A percentile compares a stretch with the other conserved stretches of the same genome.
phyloP scores from a whole-genome alignment of 2,329 filamentous ascomycete genomes.

The Penicillium capsulatum region DNA sequence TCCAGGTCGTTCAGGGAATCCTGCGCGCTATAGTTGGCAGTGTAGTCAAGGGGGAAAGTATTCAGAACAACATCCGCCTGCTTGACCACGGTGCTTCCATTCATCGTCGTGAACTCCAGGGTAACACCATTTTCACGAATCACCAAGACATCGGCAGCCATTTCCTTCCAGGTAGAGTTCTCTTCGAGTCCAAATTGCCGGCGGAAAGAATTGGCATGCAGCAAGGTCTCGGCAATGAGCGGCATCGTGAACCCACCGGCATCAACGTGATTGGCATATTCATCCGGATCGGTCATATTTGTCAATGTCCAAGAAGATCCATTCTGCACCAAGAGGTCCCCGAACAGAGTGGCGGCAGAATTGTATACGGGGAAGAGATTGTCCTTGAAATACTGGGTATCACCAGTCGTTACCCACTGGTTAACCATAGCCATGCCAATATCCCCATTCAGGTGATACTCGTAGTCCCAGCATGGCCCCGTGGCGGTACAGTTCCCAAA shows the following conservation, averaged over 20 bases:
- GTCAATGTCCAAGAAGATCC: slow-evolving; percentile 51
- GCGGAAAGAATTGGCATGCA: slow-evolving; percentile 56
- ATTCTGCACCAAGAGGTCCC: slow-evolving; percentile 58
- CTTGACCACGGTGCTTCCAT: slow-evolving; percentile 62
- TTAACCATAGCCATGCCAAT: slow-evolving; percentile 61
- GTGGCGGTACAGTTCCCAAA: slow-evolving; percentile 65
- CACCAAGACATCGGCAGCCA: slow-evolving; percentile 54
- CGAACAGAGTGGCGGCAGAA: slow-evolving; percentile 59
- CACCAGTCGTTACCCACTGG: slow-evolving; percentile 58
- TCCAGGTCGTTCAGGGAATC: slow-evolving; percentile 57
- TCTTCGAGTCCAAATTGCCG: slow-evolving; percentile 50
- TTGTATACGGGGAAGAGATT: slow-evolving; percentile 61
- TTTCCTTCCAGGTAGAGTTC: slow-evolving; percentile 58
- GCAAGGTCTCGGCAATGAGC: slow-evolving; percentile 54
- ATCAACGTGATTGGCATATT: slow-evolving; percentile 64
- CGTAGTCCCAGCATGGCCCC: slow-evolving; percentile 64
- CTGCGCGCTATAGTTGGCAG: slow-evolving; percentile 49
- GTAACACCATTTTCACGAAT: slow-evolving; percentile 58
- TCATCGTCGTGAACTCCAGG: slow-evolving; percentile 63
- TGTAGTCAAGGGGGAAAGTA: slow-evolving; percentile 61
- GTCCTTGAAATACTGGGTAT: slow-evolving; percentile 53
- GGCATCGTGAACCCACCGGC: slow-evolving; percentile 68
- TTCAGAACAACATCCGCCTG: slow-evolving; percentile 67
- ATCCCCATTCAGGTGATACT: slow-evolving; percentile 68
- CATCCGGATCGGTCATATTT: slow-evolving; percentile 71